These are phyloP conservation scores for Hirschioporus abietinus DNA, from an alignment of 768 basidiomycete species.

Conservation along the genomic window DNA sequence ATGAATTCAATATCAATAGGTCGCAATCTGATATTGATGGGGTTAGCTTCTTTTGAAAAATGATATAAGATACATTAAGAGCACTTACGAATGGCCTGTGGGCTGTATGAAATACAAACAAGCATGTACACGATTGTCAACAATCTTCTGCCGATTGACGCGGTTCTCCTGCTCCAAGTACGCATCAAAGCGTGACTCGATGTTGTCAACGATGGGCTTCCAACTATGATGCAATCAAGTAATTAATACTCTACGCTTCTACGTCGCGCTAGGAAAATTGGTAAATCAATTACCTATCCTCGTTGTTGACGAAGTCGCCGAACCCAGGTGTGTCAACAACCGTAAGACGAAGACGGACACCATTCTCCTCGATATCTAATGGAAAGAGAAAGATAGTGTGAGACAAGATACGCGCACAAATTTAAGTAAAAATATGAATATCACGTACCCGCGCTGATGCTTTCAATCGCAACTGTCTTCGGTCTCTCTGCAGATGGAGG, in stretches of 20 bases:
- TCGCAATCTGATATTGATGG: conserved; percentile 61
- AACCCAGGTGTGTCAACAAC: conserved; percentile 99
- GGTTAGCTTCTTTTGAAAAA: background rate
- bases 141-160: conserved; percentile 89
- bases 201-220: conserved; percentile 98
- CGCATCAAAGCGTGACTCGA: conserved; percentile 95
- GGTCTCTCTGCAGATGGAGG: conserved; percentile 83
- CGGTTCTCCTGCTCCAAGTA: conserved; percentile 99
- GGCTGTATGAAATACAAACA: conserved; percentile 99
- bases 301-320: conserved; percentile 99
- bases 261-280: background rate
- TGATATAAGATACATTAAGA: background rate
- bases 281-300: conserved; percentile 66
- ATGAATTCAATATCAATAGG: conserved; percentile 99
- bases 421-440: conserved; percentile 17
- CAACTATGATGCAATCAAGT: conserved; percentile 52
- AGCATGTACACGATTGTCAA: conserved; percentile 97
- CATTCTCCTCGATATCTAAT: conserved; percentile 97
- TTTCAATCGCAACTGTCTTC: conserved; percentile 96
- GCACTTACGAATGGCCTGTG: conserved; percentile 90
- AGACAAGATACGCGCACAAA: background rate
- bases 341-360: conserved; percentile 93
- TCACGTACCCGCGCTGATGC: conserved; percentile 88
- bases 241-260: background rate
- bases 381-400: conserved; percentile 11